Conservation (phyloP, 108 stramenopile genomes). For the Hondaea fermentalgiana region DNA sequence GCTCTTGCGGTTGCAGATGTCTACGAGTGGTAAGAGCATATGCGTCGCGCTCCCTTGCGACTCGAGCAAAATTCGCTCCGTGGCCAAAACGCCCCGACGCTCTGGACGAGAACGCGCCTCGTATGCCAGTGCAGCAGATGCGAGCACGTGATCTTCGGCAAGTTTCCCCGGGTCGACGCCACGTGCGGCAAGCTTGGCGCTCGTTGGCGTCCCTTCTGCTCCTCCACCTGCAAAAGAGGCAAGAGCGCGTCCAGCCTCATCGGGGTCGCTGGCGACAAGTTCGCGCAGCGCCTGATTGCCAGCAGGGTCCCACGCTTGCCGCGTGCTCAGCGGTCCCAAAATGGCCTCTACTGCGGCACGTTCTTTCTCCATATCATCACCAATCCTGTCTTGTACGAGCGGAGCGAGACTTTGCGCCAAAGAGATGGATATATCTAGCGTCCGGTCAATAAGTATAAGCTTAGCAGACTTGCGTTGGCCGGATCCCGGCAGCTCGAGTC, state of each 20-base stretch:
- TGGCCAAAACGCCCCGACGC: neutral
- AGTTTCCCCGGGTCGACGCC: neutral
- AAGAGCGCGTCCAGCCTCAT: neutral
- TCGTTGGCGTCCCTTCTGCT: neutral
- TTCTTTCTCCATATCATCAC: neutral
- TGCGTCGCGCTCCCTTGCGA: neutral
- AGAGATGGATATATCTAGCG: neutral
- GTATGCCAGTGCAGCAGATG: neutral
- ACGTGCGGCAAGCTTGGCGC: neutral
- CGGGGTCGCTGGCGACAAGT: neutral
- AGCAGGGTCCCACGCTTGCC: neutral
- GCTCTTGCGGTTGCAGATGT: neutral
- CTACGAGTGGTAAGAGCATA: neutral
- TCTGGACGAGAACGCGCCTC: neutral
- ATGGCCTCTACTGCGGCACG: neutral
- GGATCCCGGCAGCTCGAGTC: neutral
- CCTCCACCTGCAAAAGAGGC: neutral
- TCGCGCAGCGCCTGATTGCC: neutral
- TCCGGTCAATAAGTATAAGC: neutral
- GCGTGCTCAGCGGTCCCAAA: neutral
- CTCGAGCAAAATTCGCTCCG: neutral
- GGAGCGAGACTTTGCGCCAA: neutral
- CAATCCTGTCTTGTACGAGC: neutral
- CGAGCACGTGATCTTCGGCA: neutral
- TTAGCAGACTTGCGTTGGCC: neutral